A percentile compares a stretch with the other conserved stretches of the same genome.
Conservation (phyloP, 495 filamentous ascomycete genomes). For the Clavariopsis aquatica region DNA sequence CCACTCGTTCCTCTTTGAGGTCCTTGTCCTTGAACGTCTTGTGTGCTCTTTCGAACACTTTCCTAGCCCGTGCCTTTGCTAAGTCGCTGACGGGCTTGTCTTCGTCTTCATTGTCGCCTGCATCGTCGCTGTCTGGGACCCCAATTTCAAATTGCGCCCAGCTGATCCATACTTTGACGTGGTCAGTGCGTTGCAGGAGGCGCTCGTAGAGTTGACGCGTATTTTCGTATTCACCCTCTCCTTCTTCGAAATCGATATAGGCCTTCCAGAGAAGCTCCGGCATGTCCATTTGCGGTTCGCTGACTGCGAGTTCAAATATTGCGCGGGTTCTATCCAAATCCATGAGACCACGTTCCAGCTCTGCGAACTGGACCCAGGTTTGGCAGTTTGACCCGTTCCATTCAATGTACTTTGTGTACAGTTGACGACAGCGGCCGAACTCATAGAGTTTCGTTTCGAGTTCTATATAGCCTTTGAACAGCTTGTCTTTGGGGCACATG, state of each 20-base stretch:
- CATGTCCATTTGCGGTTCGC: constrained; percentile 89
- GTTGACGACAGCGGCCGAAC: constrained; percentile 81
- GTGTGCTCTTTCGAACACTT: constrained; percentile 82
- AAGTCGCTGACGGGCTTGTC: constrained; percentile 75
- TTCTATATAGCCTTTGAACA: constrained; percentile 91
- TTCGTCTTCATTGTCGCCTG: constrained; percentile 56
- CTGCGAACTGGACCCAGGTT: constrained; percentile 93
- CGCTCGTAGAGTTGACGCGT: constrained; percentile 87
- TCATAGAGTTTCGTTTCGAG: constrained; percentile 90
- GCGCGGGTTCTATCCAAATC: constrained; percentile 84
- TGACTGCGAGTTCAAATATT: constrained; percentile 88
- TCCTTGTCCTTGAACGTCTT: constrained; percentile 88
- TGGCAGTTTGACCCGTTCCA: constrained; percentile 86
- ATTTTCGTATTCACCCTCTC: constrained; percentile 82
- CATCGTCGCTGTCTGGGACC: constrained; percentile 64
- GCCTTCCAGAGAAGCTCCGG: constrained; percentile 95
- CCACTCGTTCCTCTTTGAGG: constrained; percentile 83
- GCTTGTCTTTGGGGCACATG: constrained; percentile 91
- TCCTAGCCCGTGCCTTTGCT: constrained; percentile 77
- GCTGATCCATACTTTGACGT: constrained; percentile 98
- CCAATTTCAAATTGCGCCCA: constrained; percentile 98
- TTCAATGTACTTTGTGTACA: constrained; percentile 91
- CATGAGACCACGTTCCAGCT: constrained; percentile 85
- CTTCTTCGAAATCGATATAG: constrained; percentile 97
- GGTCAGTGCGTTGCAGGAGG: constrained; percentile 86